These are phyloP conservation scores for Phytopythium chamaehyphon DNA, from an alignment of 352 stramenopile species.

Conservation along the genomic window DNA sequence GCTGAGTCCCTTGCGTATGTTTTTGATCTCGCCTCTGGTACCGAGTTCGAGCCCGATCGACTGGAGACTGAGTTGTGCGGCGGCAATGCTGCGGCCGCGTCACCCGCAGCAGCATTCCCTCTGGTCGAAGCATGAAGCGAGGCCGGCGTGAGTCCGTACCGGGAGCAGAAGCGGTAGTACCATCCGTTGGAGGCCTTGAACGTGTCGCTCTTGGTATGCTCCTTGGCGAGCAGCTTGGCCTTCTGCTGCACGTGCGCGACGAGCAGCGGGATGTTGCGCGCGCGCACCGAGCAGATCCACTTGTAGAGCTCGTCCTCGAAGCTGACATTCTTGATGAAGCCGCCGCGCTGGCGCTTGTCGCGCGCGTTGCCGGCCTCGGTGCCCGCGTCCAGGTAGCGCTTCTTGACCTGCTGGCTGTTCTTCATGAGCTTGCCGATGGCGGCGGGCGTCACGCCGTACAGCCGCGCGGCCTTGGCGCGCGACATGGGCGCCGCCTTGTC, in stretches of 20 bases:
- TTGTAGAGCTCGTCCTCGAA: constrained; percentile 64
- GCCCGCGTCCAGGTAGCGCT: constrained; percentile 57
- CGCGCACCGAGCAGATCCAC: constrained; percentile 55
- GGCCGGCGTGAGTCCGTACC: constrained; percentile 48
- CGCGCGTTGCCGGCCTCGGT: constrained; percentile 20
- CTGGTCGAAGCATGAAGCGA: constrained; percentile 13
- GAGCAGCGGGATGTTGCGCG: constrained; percentile 39
- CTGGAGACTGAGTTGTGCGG: no score
- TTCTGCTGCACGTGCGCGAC: constrained; percentile 59
- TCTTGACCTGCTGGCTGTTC: constrained; percentile 58
- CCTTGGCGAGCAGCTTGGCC: constrained; percentile 34
- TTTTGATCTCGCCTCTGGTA: background rate
- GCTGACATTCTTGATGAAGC: constrained; percentile 53
- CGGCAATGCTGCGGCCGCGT: no score
- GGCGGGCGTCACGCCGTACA: constrained; percentile 64
- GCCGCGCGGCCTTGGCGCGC: constrained; percentile 46
- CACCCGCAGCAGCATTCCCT: no score
- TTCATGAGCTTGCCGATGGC: constrained; percentile 83
- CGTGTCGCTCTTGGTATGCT: constrained; percentile 34
- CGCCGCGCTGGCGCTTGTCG: constrained; percentile 56
- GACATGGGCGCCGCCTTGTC: constrained; percentile 45
- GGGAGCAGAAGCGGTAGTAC: constrained; percentile 74
- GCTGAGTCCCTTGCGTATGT: constrained; percentile 7
- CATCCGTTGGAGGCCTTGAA: constrained; percentile 72
- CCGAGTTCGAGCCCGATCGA: no score